Evolutionary conservation across 208 protist genomes (phyloP), one percentile per base, ranked within the genome.

Genomic region (Wallacemonas collosoma): DNA sequence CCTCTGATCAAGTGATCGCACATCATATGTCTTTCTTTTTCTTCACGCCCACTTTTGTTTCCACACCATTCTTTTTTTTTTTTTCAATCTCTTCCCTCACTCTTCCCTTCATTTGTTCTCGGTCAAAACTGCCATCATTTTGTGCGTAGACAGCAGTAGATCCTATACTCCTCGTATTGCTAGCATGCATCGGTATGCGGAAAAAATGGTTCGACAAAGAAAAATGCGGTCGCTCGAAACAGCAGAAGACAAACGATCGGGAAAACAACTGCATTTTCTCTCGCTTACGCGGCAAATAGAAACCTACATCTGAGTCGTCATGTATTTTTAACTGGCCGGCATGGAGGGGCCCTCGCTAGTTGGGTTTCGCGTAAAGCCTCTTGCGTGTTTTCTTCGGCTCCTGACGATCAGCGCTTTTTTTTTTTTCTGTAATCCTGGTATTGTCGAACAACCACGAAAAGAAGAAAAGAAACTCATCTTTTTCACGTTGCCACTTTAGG

Each of bases 21-120:
- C 26, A 6, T 41, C 56, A 53, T 12, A 75, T 70, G 48, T 17
- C 14, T 61, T 5, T 47, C 65, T 60, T 41, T 3, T 61, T 55
- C 53, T 51, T 57, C 7, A 4, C 6, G n/a, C n/a, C n/a, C n/a
- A n/a, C 47, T 35, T 67, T 38, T 67, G 12, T 54, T 83, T 70
- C 60, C 77, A 61, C 44, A 51, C 58, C 64, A 64, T 72, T 77
- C 47, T 41, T 76, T 73, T 5, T 1, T 65, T 12, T 15, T 50
- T 57, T 73, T 81, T 81, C 68, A 41, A 76, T 57, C 57, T 73
- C 74, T 35, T 69, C 43, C 43, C 51, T 55, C 61, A 43, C 65
- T 61, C 43, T 68, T 53, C n/a, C 15, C 67, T 69, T 73, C 60
- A 7, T 40, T 68, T 74, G 62, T 70, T 51, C 62, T 63, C 9